A percentile compares a stretch with the other conserved stretches of the same genome.
phyloP scores from a whole-genome alignment of 768 basidiomycete genomes.

The Podaxis rugospora region DNA sequence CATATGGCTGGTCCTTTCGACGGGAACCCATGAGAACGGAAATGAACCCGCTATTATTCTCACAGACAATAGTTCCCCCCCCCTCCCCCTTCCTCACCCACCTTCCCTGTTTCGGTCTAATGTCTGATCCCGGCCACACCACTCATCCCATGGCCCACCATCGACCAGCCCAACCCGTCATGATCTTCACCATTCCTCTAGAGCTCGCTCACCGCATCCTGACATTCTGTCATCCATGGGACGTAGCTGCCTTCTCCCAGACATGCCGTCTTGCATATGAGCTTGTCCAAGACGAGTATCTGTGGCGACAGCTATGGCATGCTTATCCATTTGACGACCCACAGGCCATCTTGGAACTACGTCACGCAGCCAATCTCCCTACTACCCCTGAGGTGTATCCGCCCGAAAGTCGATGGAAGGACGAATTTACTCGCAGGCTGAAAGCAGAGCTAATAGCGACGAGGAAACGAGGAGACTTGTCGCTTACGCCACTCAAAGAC shows the following conservation, averaged over 20 bases:
- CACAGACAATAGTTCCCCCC: background rate
- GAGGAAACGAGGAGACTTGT: slow-evolving; percentile 32
- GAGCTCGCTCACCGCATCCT: slow-evolving; percentile 62
- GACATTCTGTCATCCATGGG: slow-evolving; percentile 47
- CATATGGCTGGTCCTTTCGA: slow-evolving; percentile 1
- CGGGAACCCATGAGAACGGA: slow-evolving; percentile 1
- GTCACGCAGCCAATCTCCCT: slow-evolving; percentile 1
- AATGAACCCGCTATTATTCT: slow-evolving; percentile 1
- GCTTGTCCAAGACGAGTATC: slow-evolving; percentile 55
- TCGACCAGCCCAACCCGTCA: background rate
- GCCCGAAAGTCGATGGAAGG: slow-evolving; percentile 12
- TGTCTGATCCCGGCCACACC: background rate
- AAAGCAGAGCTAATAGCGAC: slow-evolving; percentile 7
- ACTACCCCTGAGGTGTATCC: background rate
- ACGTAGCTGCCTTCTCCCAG: slow-evolving; percentile 55
- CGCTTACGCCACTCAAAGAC: slow-evolving; percentile 19
- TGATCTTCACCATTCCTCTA: slow-evolving; percentile 38
- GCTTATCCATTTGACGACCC: slow-evolving; percentile 61
- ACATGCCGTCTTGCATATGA: slow-evolving; percentile 45
- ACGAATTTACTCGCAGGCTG: slow-evolving; percentile 10
- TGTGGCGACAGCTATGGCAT: slow-evolving; percentile 70
- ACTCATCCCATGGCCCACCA: background rate
- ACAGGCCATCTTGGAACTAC: slow-evolving; percentile 25
- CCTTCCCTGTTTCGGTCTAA: background rate
- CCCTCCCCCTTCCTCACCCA: background rate